Evolutionary conservation across 2,329 filamentous ascomycete species (phyloP), one percentile per base, ranked within the genome.

Genomic region (Aaosphaeria arxii): DNA sequence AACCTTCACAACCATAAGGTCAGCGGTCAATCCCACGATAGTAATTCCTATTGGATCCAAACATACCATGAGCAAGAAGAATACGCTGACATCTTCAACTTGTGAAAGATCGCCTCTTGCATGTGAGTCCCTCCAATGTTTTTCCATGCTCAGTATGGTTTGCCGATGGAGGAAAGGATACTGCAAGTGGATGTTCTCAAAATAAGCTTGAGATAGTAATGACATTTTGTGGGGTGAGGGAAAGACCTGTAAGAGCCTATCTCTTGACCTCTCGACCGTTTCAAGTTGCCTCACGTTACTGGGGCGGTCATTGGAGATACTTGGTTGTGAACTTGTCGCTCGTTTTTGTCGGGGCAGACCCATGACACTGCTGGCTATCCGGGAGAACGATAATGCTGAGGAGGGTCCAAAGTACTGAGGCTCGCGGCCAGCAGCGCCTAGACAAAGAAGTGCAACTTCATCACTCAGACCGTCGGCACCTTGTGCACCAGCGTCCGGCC

Each of bases 401-500:
- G 70, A 72, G 3, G 67, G 55, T 0, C 70, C 69, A 38, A 73
- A 69, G 49, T 71, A 71, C 24, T 69, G 68, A 9, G 69, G 66
- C 56, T 71, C 66, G 1, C 61, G 52, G 1, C 67, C 68, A 3
- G 68, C 58, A 3, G 66, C 64, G 33, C 57, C 59, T 1, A 70
- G 45, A 40, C 59, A 62, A 6, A 71, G 49, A n/a, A 70, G 44
- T 6, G 58, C 66, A 6, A 70, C 68, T 40, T 71, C 62, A 11
- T 54, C 56, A 31, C 62, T 56, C 4, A 68, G 46, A 7, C 55
- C 46, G 35, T 52, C 44, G 13, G 50, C 35, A 7, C 43, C 38
- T 6, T 53, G 46, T 29, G 46, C 39, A 45, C 44, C 42, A 0
- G 17, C 31, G 5, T 40, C 33, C 17, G 17, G 17, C 17, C 17